Conservation (phyloP, 345 rosid species). For the Euclidium syriacum region DNA sequence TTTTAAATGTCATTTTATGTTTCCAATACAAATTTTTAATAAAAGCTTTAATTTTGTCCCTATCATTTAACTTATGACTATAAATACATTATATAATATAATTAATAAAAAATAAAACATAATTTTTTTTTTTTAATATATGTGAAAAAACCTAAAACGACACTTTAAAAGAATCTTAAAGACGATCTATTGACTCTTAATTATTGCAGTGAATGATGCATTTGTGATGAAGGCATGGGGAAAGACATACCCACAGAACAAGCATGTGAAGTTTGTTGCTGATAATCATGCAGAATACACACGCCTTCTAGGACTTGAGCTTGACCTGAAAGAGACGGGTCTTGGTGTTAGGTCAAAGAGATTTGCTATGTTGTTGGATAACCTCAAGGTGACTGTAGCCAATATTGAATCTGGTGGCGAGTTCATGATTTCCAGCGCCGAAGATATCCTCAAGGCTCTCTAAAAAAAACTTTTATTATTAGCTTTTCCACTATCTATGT, state of each 20-base stretch:
- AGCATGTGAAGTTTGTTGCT: constrained; percentile 81
- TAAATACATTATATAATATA: too few species aligned
- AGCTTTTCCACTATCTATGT: neutral
- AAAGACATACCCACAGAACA: constrained; percentile 87
- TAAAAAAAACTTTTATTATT: constrained; percentile 14
- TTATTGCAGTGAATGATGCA: constrained; percentile 78
- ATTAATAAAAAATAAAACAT: too few species aligned
- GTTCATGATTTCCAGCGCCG: constrained; percentile 80
- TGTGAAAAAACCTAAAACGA: too few species aligned
- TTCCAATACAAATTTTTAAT: too few species aligned
- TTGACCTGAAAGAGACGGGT: constrained; percentile 76
- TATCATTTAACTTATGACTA: too few species aligned
- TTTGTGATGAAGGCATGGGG: constrained; percentile 99
- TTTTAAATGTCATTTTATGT: too few species aligned
- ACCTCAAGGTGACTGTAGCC: constrained; percentile 90
- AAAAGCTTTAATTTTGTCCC: too few species aligned
- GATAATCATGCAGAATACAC: constrained; percentile 88
- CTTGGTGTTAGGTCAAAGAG: constrained; percentile 87
- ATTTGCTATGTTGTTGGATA: constrained; percentile 74
- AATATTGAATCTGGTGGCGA: constrained; percentile 90
- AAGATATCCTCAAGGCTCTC: constrained; percentile 76
- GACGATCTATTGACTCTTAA: neutral
- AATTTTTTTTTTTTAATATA: too few species aligned
- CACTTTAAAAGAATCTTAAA: too few species aligned
- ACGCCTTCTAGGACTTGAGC: constrained; percentile 86